These are phyloP conservation scores for Sporothrix euskadiensis DNA, from an alignment of 2,329 filamentous ascomycete genomes.

Conservation along the genomic window DNA sequence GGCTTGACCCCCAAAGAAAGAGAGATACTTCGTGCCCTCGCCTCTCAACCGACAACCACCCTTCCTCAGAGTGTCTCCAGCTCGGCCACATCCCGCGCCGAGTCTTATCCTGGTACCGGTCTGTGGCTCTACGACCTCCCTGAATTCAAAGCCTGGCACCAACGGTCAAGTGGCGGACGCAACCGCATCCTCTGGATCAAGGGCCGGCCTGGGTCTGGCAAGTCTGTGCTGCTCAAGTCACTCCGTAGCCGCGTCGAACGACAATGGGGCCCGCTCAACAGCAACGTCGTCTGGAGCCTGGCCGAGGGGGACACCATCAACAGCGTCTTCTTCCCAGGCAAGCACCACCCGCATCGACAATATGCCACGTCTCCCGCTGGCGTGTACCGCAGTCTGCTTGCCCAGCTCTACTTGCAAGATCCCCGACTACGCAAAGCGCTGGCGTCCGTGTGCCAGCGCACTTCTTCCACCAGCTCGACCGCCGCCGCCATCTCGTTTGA, in stretches of 20 bases:
- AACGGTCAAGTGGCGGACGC: constrained; percentile 35
- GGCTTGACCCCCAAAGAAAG: constrained; percentile 35
- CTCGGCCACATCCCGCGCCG: constrained; percentile 27
- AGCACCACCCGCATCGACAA: constrained; percentile 17
- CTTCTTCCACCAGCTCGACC: not conserved
- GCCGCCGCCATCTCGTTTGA: constrained; percentile 30
- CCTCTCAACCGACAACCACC: constrained; percentile 22
- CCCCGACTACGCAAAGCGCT: constrained; percentile 37
- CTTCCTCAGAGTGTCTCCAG: constrained; percentile 24
- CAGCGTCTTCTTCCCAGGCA: constrained; percentile 32
- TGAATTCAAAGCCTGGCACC: constrained; percentile 40
- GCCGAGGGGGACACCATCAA: constrained; percentile 35
- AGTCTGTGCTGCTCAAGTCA: constrained; percentile 38
- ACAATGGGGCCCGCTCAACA: constrained; percentile 37
- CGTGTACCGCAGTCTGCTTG: constrained; percentile 38
- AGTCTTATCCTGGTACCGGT: constrained; percentile 38
- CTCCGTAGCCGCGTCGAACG: constrained; percentile 36
- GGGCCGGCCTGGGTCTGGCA: constrained; percentile 39
- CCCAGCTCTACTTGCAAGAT: constrained; percentile 39
- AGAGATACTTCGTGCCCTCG: constrained; percentile 35
- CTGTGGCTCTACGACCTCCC: constrained; percentile 40
- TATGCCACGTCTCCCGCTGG: constrained; percentile 33
- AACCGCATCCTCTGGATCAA: constrained; percentile 40
- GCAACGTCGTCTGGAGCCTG: constrained; percentile 35
- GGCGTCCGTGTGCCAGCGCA: constrained; percentile 6